Conservation (phyloP, 1,139 yeast genomes). For the Hyphopichia buzzinii region DNA sequence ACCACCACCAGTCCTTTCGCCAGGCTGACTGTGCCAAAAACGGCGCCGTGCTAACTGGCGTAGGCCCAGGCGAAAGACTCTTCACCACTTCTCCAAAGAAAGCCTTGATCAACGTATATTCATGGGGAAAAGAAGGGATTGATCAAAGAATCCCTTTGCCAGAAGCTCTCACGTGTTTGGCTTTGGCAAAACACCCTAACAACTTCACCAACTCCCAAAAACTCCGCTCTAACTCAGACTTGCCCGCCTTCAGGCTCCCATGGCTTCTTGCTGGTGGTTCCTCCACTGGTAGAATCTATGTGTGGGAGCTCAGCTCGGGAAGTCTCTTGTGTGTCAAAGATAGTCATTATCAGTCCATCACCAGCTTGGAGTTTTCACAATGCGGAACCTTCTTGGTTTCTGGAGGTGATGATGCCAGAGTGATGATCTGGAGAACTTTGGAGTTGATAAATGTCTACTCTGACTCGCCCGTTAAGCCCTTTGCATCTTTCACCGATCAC, state of each 20-base stretch:
- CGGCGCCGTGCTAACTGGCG: constrained; percentile 47
- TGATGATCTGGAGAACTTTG: constrained; percentile 67
- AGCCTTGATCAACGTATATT: constrained; percentile 73
- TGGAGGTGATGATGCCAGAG: constrained; percentile 81
- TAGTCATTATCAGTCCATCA: constrained; percentile 80
- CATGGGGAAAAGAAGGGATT: constrained; percentile 75
- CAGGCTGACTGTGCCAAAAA: constrained; percentile 50
- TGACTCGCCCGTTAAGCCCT: constrained; percentile 35
- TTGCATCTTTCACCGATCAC: constrained; percentile 65
- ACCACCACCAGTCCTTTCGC: constrained; percentile 50
- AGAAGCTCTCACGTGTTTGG: constrained; percentile 65
- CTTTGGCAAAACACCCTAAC: constrained; percentile 40
- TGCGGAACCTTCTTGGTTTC: constrained; percentile 72
- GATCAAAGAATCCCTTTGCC: constrained; percentile 87
- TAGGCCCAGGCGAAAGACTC: constrained; percentile 44
- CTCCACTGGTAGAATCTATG: constrained; percentile 65
- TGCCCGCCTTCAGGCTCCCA: constrained; percentile 47
- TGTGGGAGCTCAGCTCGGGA: constrained; percentile 90
- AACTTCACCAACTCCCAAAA: constrained; percentile 6
- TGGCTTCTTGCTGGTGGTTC: constrained; percentile 78
- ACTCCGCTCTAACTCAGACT: constrained; percentile 4
- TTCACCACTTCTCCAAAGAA: constrained; percentile 65
- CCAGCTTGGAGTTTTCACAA: constrained; percentile 53
- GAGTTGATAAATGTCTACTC: constrained; percentile 50
- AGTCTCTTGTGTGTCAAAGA: constrained; percentile 68